Evolutionary conservation across 331 rosid genomes (phyloP), one percentile per base, ranked within the genome.

Genomic region (Malus hybrid): DNA sequence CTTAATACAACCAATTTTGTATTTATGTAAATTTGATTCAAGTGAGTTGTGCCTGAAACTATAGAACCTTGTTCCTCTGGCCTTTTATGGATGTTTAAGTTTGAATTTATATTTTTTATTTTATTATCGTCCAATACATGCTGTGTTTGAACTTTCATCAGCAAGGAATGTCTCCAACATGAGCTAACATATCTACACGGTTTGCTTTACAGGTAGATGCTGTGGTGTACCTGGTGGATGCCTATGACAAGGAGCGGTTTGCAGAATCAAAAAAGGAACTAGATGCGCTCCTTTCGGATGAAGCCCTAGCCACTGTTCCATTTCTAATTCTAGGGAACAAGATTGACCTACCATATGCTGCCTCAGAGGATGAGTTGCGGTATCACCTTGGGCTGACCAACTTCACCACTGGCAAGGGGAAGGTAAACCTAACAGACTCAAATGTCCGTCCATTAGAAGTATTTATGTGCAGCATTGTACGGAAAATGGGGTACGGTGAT

Each of bases 401-500:
- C 84, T 83, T 83, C 72, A 77, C 87, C 61, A 83, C 87, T 11
- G 87, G 84, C 72, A 83, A 83, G 71, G 84, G 87, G 56, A 80
- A 80, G 75, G 84, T 83, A 28, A 73, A 77, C 84, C 87, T 80
- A 44, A 36, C 68, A 36, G 87, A 83, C 75, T 63, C 84, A 2
- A 83, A 73, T 71, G 87, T 83, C 68, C 87, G 87, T 48, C 87
- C 87, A 18, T 73, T 83, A 34, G 87, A 83, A 78, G 87, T 83
- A 56, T 83, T 83, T 78, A 83, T 83, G 87, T 83, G 87, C 82
- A 83, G 87, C 64, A 83, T 83, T 36, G 87, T 83, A 13, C 84
- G 87, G 10, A 83, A 83, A 83, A 83, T 83, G 87, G 87, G 87
- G 42, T 83, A 80, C 33, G 87, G 87, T 1, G 87, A 84, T 13